Base-by-base conservation (phyloP, 2,329 filamentous ascomycete genomes). In the Ascochyta clinopodiicola region DNA sequence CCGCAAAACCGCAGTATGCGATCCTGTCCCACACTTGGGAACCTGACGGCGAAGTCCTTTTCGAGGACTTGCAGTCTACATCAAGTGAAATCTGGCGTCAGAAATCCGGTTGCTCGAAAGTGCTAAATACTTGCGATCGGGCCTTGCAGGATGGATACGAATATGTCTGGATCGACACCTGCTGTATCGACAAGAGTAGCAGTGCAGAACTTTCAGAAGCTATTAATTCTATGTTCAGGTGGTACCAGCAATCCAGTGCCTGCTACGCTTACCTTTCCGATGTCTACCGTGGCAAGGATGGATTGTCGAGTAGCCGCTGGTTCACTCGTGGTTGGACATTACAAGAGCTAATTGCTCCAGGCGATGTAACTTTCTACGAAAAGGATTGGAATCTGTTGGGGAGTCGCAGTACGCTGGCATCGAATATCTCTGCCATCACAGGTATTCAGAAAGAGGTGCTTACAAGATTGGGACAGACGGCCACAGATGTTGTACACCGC, bases 121-220 rank as follows among this genome's bases (percentile, higher is more conserved):
- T 31, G 29, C 13, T 31, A 12, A 31, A 31, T 5, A 31, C 29
- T 31, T 31, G 29, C 29, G 3, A 31, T 10, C 29, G 29, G 29
- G 29, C 29, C 12, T 31, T 31, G 5, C 29, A 38, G 21, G 17
- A 38, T 6, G 36, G 36, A 13, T 35, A 35, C 9, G 27, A 44
- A 17, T 34, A 21, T 8, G 27, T 44, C 10, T 44, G 42, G 42
- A 34, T 44, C 6, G 42, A 44, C 21, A 44, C 42, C n/a, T 44
- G 42, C 42, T 44, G 42, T 19, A 44, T 44, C 17, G 42, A 44
- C 42, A 44, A 34, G 15, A 35, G 27, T 13, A 44, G 42, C 21
- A 31, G 24, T 5, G 29, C 42, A 10, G 42, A 44, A 10, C 42
- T 44, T 32, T 44, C 42, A 9, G 42, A 44, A 13, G 42, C 42